Percentiles rank a stretch among this genome's conserved stretches.
These are phyloP conservation scores for Takakia lepidozioides DNA, from an alignment of 225 moss, liverwort and hornwort genomes.

Conservation along the genomic window DNA sequence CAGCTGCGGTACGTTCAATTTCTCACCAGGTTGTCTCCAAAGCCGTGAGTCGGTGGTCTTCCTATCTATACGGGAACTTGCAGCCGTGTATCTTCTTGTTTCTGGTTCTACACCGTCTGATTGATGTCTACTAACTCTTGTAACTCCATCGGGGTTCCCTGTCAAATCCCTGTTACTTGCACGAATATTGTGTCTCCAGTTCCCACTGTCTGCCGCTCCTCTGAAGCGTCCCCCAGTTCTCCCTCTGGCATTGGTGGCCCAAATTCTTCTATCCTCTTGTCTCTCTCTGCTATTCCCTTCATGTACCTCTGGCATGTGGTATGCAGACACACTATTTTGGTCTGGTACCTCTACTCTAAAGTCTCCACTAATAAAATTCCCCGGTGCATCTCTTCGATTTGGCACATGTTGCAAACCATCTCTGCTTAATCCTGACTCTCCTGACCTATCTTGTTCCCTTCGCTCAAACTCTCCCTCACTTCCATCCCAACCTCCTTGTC, in stretches of 20 bases:
- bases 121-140: constrained; percentile 6
- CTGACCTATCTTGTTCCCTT: too few relatives aligned
- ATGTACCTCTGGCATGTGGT: constrained; percentile 4
- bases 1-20: constrained; percentile 54
- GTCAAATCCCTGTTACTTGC: constrained; percentile 7
- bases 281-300: constrained; percentile 26
- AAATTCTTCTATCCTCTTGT: too few relatives aligned
- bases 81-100: constrained; percentile 6
- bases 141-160: constrained; percentile 8
- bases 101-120: too few relatives aligned
- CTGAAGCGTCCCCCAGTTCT: constrained; percentile 20
- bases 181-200: constrained; percentile 29
- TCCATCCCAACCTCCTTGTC: too few relatives aligned
- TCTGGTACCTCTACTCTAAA: constrained; percentile 13
- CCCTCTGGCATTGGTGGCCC: constrained; percentile 7
- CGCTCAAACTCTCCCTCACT: too few relatives aligned
- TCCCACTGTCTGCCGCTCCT: constrained; percentile 17
- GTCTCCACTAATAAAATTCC: too few relatives aligned
- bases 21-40: constrained; percentile 14
- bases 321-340: background rate
- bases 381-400: too few relatives aligned
- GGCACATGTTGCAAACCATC: too few relatives aligned
- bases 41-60: constrained; percentile 36
- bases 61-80: constrained; percentile 4
- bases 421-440: too few relatives aligned